phyloP scores from a whole-genome alignment of 1,284 basidiomycete genomes.

The Tilletia walkeri region DNA sequence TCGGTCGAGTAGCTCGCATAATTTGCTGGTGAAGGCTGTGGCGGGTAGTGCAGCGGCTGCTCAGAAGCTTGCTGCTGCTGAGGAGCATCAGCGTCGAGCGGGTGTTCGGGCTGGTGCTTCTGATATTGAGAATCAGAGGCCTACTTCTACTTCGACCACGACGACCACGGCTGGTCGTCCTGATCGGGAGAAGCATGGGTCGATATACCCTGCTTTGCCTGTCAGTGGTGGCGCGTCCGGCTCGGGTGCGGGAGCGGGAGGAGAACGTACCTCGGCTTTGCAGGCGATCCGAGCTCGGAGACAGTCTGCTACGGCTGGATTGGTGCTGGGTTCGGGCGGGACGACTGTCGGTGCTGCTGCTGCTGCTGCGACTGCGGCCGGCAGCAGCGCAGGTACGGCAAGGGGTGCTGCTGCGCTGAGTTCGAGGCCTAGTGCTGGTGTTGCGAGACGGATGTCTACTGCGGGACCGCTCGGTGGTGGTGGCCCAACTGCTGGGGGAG shows the following conservation, averaged over 20 bases:
- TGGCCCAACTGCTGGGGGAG: neutral
- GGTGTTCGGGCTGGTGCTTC: neutral
- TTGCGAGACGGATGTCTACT: neutral
- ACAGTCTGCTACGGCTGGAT: neutral
- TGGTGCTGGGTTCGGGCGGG: neutral
- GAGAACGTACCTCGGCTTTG: neutral
- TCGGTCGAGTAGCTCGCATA: slow-evolving; percentile 6
- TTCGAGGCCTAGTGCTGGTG: neutral
- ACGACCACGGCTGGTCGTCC: too few relatives aligned
- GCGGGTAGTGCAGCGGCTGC: slow-evolving; percentile 5
- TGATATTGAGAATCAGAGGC: slow-evolving; percentile 5
- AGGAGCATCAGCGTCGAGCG: neutral
- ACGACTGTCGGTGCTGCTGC: neutral
- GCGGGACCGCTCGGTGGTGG: neutral
- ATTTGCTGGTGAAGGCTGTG: slow-evolving; percentile 14
- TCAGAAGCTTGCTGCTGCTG: slow-evolving; percentile 1
- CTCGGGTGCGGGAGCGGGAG: neutral
- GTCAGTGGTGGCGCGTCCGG: neutral
- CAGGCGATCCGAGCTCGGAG: slow-evolving; percentile 8
- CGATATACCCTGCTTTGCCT: neutral
- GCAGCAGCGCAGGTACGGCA: neutral
- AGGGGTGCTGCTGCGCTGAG: neutral
- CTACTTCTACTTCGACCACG: neutral
- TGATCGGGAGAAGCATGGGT: neutral
- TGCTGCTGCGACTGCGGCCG: neutral